Evolutionary conservation across 805 yeast genomes (phyloP).

Genomic region (Candida silvicultrix): DNA sequence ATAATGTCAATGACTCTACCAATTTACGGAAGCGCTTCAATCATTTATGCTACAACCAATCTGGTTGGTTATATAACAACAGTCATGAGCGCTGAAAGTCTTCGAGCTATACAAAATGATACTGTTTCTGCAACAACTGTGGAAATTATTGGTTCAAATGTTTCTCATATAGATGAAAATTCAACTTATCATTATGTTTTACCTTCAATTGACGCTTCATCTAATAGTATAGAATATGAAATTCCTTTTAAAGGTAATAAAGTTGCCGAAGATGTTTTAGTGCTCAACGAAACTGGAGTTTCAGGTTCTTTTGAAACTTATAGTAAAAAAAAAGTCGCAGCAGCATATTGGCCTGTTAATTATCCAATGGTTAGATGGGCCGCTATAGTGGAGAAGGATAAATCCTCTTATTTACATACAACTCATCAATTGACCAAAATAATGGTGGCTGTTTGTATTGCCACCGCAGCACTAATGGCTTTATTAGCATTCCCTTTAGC

Average conservation of each 20-base stretch:
- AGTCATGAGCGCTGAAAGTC: constrained; percentile 38
- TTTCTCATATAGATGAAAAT: constrained; percentile 14
- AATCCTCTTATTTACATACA: constrained; percentile 55
- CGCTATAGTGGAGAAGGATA: constrained; percentile 63
- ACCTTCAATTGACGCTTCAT: constrained; percentile 21
- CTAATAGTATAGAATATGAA: constrained; percentile 12
- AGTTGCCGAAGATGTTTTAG: constrained; percentile 29
- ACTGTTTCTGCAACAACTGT: background rate
- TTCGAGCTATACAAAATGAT: constrained; percentile 20
- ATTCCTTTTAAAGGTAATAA: constrained; percentile 26
- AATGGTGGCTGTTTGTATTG: constrained; percentile 72
- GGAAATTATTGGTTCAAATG: background rate
- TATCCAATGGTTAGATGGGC: constrained; percentile 54
- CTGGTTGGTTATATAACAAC: constrained; percentile 70
- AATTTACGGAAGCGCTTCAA: constrained; percentile 66
- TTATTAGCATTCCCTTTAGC: constrained; percentile 77
- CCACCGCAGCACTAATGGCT: constrained; percentile 69
- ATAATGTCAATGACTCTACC: constrained; percentile 76
- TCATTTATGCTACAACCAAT: constrained; percentile 38
- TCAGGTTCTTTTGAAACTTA: constrained; percentile 31
- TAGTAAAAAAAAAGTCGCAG: constrained; percentile 37
- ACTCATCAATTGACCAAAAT: constrained; percentile 55
- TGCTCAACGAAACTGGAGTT: constrained; percentile 34
- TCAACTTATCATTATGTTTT: constrained; percentile 36
- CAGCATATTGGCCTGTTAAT: constrained; percentile 47